phyloP scores from a whole-genome alignment of 2,329 filamentous ascomycete genomes.

The Epichloe elymi region DNA sequence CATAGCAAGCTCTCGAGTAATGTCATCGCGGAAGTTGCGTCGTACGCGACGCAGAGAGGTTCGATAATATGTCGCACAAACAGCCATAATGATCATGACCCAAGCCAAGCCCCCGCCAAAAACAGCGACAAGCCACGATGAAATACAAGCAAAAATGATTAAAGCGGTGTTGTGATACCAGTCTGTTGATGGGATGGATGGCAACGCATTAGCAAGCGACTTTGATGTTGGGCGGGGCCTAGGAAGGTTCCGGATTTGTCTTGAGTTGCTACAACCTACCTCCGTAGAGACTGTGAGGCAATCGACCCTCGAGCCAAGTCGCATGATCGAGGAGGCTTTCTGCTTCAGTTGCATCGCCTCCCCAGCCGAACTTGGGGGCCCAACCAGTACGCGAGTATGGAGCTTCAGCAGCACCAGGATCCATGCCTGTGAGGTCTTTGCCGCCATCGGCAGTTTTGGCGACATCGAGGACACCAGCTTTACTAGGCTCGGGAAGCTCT shows the following conservation, averaged over 20 bases:
- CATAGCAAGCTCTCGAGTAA: slow-evolving; percentile 79
- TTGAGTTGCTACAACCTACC: slow-evolving; percentile 35
- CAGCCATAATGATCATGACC: slow-evolving; percentile 86
- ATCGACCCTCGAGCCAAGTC: slow-evolving; percentile 69
- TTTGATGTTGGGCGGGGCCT: not conserved
- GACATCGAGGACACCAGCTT: slow-evolving; percentile 50
- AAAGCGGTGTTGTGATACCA: slow-evolving; percentile 98
- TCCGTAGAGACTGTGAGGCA: slow-evolving; percentile 85
- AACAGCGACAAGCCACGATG: slow-evolving; percentile 80
- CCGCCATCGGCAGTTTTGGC: slow-evolving; percentile 36
- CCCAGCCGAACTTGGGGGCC: slow-evolving; percentile 74
- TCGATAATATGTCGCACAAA: slow-evolving; percentile 89
- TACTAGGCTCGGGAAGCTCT: slow-evolving; percentile 64
- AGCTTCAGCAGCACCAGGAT: slow-evolving; percentile 38
- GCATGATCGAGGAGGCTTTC: slow-evolving; percentile 75
- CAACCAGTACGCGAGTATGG: slow-evolving; percentile 55
- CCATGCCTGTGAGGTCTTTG: slow-evolving; percentile 33
- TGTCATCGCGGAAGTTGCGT: slow-evolving; percentile 90
- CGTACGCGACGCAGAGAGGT: slow-evolving; percentile 88
- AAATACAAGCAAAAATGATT: slow-evolving; percentile 82
- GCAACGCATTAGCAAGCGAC: not conserved
- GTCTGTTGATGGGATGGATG: slow-evolving; percentile 39
- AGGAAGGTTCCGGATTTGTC: not conserved
- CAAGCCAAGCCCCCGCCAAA: slow-evolving; percentile 85
- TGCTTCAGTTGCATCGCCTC: slow-evolving; percentile 37